Conservation (phyloP, 495 filamentous ascomycete species). For the Daldinia childiae region DNA sequence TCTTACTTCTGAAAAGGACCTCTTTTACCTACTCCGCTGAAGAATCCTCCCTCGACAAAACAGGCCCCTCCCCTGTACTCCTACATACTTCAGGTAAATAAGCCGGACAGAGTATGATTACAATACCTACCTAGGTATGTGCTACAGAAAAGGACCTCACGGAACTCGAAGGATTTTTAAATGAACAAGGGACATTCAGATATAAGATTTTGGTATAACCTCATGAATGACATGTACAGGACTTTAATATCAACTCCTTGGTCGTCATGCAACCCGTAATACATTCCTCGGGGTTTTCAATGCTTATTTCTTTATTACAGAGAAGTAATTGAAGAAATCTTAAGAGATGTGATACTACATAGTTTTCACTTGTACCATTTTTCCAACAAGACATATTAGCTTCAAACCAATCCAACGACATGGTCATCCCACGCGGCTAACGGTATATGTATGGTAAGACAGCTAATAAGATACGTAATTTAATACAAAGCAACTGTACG, state of each 20-base stretch:
- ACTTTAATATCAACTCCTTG: slow-evolving; percentile 9
- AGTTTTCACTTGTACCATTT: not conserved
- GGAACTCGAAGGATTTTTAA: not conserved
- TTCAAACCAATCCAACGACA: not conserved
- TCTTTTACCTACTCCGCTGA: not conserved
- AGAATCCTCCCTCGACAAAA: slow-evolving; percentile 22
- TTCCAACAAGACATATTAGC: not conserved
- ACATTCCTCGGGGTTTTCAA: too few species aligned
- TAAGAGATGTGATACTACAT: not conserved
- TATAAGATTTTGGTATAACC: not conserved
- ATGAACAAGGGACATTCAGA: not conserved
- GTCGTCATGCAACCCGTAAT: not conserved
- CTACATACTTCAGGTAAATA: not conserved
- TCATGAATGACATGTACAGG: slow-evolving; percentile 10
- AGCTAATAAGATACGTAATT: not conserved
- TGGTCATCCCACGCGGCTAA: not conserved
- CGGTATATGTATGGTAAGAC: not conserved
- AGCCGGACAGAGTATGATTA: not conserved
- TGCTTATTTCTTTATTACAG: not conserved
- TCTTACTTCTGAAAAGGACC: not conserved
- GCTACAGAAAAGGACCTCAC: not conserved
- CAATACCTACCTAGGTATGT: not conserved
- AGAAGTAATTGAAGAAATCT: not conserved
- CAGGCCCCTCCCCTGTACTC: slow-evolving; percentile 9
- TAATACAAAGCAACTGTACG: not conserved